Base-by-base conservation (phyloP, 495 filamentous ascomycete genomes). In the Aspergillus egyptiacus region DNA sequence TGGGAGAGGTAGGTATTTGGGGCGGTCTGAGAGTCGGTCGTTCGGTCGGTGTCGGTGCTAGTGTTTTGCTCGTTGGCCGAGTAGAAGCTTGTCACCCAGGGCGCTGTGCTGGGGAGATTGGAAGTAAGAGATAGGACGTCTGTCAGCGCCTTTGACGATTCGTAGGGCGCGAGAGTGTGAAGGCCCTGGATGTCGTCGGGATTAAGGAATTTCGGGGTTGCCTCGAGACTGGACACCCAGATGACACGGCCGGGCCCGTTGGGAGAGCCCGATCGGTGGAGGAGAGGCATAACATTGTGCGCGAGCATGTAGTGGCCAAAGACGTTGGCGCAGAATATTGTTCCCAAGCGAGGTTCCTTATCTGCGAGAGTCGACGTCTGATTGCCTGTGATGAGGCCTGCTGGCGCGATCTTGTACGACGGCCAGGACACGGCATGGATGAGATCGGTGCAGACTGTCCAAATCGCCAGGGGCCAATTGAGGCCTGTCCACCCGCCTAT, bases 261-360 rank as follows among this genome's bases (percentile, higher is more conserved):
- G 10, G 60, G 58, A 0, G 70, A 60, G 1, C 68, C 70, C 7
- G 76, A 70, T 13, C 70, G 58, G 45, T 65, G 78, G 35, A 97
- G 74, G 7, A 96, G 72, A 0, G 87, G 83, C 44, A 82, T 70
- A 2, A 96, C 73, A 48, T 83, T 83, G 62, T 95, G 91, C 14
- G 78, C 78, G 15, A 98, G 84, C 54, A 96, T 70, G 63, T 98
- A 97, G 67, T 97, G 93, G 0, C 94, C 93, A 60, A 98, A 95
- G 23, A 95, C 78, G 60, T 97, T 97, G 42, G 89, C 82, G 63
- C 83, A 85, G 65, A 96, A 98, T 6, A 96, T 78, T 42, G 83
- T 69, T 2, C 89, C 94, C 0, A 97, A 67, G 1, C 71, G 67
- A 1, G 81, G 78, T 46, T 85, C 79, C 19, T 48, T 33, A 3